Percentiles rank a stretch among this genome's conserved stretches.
These are phyloP conservation scores for Plantago elongata DNA, from an alignment of 257 asterid species.

Conservation along the genomic window DNA sequence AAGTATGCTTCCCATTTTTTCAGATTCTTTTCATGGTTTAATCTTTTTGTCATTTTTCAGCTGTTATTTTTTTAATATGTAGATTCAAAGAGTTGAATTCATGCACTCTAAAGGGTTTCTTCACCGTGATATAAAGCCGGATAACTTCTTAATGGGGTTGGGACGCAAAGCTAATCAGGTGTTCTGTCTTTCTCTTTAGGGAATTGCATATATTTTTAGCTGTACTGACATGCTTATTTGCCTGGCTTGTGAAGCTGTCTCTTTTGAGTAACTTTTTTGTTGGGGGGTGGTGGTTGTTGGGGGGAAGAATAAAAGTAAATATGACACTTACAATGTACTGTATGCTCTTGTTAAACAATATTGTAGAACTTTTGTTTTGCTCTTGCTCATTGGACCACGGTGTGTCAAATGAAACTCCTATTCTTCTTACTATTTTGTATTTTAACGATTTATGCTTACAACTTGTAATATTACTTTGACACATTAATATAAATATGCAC, in stretches of 20 bases:
- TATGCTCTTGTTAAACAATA: too few relatives aligned
- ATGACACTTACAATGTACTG: too few relatives aligned
- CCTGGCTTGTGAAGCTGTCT: background rate
- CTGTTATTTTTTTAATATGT: slow-evolving; percentile 14
- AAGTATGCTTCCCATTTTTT: slow-evolving; percentile 26
- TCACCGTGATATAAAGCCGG: slow-evolving; percentile 95
- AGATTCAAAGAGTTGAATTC: slow-evolving; percentile 79
- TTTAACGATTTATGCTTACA: too few relatives aligned
- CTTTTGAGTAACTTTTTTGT: background rate
- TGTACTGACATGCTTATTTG: background rate
- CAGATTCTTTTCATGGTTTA: background rate
- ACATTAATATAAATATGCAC: background rate
- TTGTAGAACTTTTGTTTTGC: too few relatives aligned
- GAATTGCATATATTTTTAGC: background rate
- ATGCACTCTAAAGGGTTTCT: slow-evolving; percentile 89
- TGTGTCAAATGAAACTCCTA: too few relatives aligned
- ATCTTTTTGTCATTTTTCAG: slow-evolving; percentile 11
- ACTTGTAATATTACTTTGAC: background rate
- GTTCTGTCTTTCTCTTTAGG: background rate
- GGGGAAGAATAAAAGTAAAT: too few relatives aligned
- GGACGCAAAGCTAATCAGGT: slow-evolving; percentile 97
- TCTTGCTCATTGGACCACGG: too few relatives aligned
- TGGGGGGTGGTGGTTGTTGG: too few relatives aligned
- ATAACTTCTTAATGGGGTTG: slow-evolving; percentile 87
- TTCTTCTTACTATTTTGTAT: too few relatives aligned